Percentiles rank a stretch among this genome's conserved stretches.
phyloP scores from a whole-genome alignment of 441 rosid genomes.

The Pelargonium cotyledonis region DNA sequence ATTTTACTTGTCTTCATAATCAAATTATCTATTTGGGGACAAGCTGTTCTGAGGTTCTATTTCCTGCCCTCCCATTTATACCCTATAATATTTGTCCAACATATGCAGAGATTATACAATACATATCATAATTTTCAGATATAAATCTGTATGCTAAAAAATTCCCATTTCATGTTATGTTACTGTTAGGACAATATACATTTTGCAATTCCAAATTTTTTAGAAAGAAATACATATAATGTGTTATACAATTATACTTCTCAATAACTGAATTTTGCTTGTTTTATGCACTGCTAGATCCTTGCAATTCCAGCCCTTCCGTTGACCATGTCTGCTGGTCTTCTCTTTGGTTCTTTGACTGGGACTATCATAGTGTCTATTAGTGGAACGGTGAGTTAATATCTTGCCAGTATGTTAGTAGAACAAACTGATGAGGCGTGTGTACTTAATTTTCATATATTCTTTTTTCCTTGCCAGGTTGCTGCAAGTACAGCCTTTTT shows the following conservation, averaged over 20 bases:
- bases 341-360: slow-evolving; percentile 78
- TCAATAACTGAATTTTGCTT: slow-evolving; percentile 6
- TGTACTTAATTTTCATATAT: slow-evolving; percentile 18
- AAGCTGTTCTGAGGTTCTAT: not conserved
- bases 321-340: slow-evolving; percentile 97
- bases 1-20: not conserved
- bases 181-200: not conserved
- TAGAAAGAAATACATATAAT: not conserved
- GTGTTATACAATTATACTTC: slow-evolving; percentile 5
- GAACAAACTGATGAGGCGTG: slow-evolving; percentile 3
- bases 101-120: not conserved
- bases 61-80: not conserved
- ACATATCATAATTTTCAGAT: not conserved
- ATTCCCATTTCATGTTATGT: not conserved
- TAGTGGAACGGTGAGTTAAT: slow-evolving; percentile 82
- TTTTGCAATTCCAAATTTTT: not conserved
- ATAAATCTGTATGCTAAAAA: not conserved
- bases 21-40: not conserved
- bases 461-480: slow-evolving; percentile 42
- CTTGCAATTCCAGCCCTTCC: slow-evolving; percentile 98
- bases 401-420: slow-evolving; percentile 1
- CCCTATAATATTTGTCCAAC: not conserved
- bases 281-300: slow-evolving; percentile 38
- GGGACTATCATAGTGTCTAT: slow-evolving; percentile 96
- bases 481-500: slow-evolving; percentile 92